Evolutionary conservation across 306 rosid species (phyloP), one percentile per base, ranked within the genome.

Genomic region (Aeschynomene evenia): DNA sequence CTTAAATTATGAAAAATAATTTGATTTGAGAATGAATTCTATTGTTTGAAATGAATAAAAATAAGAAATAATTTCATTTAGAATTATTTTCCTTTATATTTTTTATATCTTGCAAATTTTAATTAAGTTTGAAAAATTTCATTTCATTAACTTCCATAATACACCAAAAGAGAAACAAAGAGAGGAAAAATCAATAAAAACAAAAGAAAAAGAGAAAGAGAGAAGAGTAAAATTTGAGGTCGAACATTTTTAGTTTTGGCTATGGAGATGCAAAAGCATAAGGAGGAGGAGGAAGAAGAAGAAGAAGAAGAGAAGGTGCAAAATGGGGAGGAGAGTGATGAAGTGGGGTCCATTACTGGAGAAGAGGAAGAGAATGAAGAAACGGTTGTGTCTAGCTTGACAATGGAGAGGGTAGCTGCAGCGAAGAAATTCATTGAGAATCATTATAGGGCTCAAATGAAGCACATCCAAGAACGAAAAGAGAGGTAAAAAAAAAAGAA

Each of bases 351-450:
- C 67, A 48, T 64, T 75, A 78, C 18, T 5, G 79, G 34, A 55
- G 82, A 68, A 3, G 74, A 55, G 3, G 65, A 52, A 8, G 86
- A 68, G 26, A 85, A 80, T 6, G 65, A n/a, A 26, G 82, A 64
- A 9, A 68, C 29, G 39, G 85, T 60, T 55, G 95, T 81, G 29
- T 93, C 98, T 50, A 88, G 86, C 82, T 68, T 93, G 73, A 93
- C 98, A 36, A 24, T 93, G 82, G 98, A 93, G 83, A 86, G 84
- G 78, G 98, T 90, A 9, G 97, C 90, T 67, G 96, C 82, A 4
- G 98, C 98, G 13, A 93, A 93, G 79, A 87, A 90, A 81, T 93
- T 82, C 80, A 93, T 90, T 34, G 98, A 90, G 80, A 82, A 46
- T 19, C 98, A 93, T 81, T 93, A 90, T 80, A 88, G 61, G 79